These are phyloP conservation scores for Cercospora brassicicola DNA, from an alignment of 2,329 filamentous ascomycete genomes.

Conservation along the genomic window DNA sequence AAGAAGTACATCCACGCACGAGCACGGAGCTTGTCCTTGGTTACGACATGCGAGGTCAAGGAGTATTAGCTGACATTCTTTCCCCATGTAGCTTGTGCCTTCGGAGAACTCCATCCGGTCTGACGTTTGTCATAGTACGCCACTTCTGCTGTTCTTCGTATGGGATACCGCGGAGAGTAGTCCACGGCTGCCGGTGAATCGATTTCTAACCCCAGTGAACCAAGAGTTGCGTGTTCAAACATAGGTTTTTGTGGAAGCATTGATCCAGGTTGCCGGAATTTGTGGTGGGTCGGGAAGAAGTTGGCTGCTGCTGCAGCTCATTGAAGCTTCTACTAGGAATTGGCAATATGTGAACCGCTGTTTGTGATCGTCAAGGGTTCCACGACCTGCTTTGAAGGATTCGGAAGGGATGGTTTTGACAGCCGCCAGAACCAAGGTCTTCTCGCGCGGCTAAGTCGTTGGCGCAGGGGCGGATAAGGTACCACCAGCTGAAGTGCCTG, in stretches of 20 bases:
- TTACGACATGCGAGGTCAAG: background rate
- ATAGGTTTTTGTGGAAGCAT: background rate
- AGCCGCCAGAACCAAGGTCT: background rate
- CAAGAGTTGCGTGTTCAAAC: background rate
- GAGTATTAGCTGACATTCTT: background rate
- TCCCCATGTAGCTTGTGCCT: background rate
- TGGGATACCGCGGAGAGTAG: background rate
- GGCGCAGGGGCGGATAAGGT: background rate
- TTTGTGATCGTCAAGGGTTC: background rate
- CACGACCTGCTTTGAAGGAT: background rate
- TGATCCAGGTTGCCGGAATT: background rate
- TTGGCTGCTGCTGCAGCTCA: background rate
- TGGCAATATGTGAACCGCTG: background rate
- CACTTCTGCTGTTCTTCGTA: background rate
- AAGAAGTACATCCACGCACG: background rate
- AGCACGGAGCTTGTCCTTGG: background rate
- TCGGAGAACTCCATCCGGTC: background rate
- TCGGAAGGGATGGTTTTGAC: background rate
- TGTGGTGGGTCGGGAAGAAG: background rate
- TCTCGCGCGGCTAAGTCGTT: background rate
- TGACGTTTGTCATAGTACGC: background rate
- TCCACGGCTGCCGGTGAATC: background rate
- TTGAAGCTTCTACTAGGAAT: background rate
- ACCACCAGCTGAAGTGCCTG: background rate
- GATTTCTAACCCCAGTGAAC: background rate